phyloP scores from a whole-genome alignment of 1,284 basidiomycete species.

The Puccinia coronata region DNA sequence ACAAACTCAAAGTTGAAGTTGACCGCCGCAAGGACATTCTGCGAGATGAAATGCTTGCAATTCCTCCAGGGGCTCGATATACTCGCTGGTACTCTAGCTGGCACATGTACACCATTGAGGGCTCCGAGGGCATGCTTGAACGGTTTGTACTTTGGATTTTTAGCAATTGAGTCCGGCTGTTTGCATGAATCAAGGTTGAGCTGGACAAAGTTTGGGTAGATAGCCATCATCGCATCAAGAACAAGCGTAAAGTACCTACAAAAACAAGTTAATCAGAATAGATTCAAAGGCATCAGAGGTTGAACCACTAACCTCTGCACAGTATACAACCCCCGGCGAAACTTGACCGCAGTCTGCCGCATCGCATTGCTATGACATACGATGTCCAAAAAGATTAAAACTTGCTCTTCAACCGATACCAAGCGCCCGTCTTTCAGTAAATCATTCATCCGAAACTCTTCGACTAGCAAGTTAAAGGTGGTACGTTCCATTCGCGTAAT shows the following conservation, averaged over 20 bases:
- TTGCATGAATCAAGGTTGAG: not conserved
- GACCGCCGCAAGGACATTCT: not conserved
- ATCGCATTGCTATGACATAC: no score
- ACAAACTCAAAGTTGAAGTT: constrained; percentile 18
- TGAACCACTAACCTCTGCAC: no score
- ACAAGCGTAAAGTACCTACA: not conserved
- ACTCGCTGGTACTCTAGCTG: not conserved
- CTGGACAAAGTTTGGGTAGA: not conserved
- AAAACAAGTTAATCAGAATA: no score
- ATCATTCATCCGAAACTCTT: no score
- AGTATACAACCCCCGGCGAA: no score
- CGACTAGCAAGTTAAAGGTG: no score
- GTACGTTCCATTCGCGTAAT: no score
- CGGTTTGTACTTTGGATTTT: not conserved
- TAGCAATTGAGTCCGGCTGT: not conserved
- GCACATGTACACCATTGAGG: not conserved
- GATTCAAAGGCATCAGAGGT: no score
- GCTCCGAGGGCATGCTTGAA: not conserved
- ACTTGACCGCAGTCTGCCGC: no score
- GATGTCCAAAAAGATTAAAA: no score
- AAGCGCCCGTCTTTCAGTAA: no score
- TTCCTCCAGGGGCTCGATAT: not conserved
- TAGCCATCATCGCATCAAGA: not conserved
- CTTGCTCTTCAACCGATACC: no score
- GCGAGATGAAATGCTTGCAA: not conserved